A percentile compares a stretch with the other conserved stretches of the same genome.
Evolutionary conservation across 768 basidiomycete species (phyloP).

Genomic region (Russula earlei): DNA sequence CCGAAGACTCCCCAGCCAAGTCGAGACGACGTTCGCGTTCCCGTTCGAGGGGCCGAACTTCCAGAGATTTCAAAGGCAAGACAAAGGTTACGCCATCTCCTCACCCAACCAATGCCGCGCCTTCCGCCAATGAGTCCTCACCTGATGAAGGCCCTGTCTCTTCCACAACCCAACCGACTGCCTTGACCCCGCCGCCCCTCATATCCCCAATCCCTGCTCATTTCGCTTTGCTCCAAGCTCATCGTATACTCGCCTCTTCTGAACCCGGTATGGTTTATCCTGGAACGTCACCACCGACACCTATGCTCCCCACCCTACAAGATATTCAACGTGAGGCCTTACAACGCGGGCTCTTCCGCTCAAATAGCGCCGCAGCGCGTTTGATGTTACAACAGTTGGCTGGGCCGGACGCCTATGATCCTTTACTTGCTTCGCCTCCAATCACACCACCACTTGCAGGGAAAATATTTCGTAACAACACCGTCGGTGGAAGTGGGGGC

Average conservation of each 20-base stretch:
- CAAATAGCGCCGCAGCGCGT: constrained; percentile 80
- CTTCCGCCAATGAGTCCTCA: constrained; percentile 56
- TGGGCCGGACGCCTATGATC: constrained; percentile 56
- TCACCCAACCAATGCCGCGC: constrained; percentile 34
- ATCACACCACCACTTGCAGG: constrained; percentile 37
- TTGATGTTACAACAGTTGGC: constrained; percentile 77
- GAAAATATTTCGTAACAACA: constrained; percentile 55
- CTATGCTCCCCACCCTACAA: constrained; percentile 65
- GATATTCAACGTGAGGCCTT: constrained; percentile 48
- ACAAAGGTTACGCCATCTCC: constrained; percentile 32
- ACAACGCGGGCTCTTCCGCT: constrained; percentile 60
- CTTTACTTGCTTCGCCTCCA: constrained; percentile 38
- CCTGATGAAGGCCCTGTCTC: constrained; percentile 37
- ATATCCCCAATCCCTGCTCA: constrained; percentile 50
- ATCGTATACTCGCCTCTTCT: constrained; percentile 28
- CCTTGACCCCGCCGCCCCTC: constrained; percentile 28
- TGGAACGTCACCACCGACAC: constrained; percentile 57
- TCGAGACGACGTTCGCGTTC: constrained; percentile 68
- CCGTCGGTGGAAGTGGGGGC: constrained; percentile 72
- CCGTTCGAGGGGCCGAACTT: constrained; percentile 48
- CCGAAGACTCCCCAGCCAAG: constrained; percentile 25
- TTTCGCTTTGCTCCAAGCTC: constrained; percentile 27
- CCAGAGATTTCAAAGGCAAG: constrained; percentile 58
- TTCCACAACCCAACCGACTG: constrained; percentile 18
- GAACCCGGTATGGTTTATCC: constrained; percentile 52